phyloP scores from a whole-genome alignment of 176 grass and related monocot species.

The Carex cristatella region DNA sequence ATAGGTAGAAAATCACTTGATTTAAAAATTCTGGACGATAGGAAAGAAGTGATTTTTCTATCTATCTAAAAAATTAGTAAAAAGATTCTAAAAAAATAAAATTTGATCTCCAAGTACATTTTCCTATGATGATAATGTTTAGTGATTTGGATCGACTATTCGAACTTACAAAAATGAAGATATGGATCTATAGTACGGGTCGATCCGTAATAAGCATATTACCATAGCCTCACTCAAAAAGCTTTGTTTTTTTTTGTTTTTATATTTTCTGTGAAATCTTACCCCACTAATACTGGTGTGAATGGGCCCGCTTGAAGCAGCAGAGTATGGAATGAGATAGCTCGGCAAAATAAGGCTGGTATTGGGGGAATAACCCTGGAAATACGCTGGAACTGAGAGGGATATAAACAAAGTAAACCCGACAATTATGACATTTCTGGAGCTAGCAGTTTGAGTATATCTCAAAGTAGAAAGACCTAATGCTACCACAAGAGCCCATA shows the following conservation, averaged over 20 bases:
- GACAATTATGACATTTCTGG: conserved; percentile 99
- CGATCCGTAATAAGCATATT: too few relatives aligned
- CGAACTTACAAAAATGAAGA: too few relatives aligned
- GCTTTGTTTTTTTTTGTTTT: not conserved
- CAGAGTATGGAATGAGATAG: conserved; percentile 80
- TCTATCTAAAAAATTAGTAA: too few relatives aligned
- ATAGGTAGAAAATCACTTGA: too few relatives aligned
- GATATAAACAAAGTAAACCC: conserved; percentile 98
- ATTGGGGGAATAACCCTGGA: conserved; percentile 82
- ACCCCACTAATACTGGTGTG: conserved; percentile 52
- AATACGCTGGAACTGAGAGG: conserved; percentile 71
- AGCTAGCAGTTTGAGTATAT: conserved; percentile 89
- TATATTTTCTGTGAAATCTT: conserved; percentile 19
- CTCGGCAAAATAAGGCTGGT: conserved; percentile 76
- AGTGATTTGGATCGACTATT: too few relatives aligned
- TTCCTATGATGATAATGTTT: too few relatives aligned
- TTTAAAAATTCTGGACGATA: too few relatives aligned
- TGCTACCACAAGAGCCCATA: conserved; percentile 83
- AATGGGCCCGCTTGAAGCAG: conserved; percentile 80
- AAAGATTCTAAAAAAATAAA: too few relatives aligned
- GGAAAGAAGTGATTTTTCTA: too few relatives aligned
- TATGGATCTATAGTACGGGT: too few relatives aligned
- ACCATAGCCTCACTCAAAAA: too few relatives aligned
- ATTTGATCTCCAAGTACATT: too few relatives aligned
- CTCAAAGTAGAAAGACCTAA: conserved; percentile 78